Base-by-base conservation (phyloP, 768 basidiomycete genomes). In the Suillus decipiens region DNA sequence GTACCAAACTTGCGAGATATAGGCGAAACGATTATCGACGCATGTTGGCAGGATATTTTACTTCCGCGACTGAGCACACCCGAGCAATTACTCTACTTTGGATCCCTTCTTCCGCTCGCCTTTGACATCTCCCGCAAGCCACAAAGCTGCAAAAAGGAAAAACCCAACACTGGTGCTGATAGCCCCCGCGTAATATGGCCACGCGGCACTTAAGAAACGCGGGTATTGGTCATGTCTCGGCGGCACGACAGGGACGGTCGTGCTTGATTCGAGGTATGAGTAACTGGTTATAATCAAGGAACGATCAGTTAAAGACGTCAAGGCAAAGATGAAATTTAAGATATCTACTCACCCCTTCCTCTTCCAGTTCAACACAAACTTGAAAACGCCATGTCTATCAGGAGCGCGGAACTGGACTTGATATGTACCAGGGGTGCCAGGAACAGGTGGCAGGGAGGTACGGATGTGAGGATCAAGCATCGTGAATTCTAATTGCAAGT, bases 391-490 rank as follows among this genome's bases (percentile, higher is more conserved):
- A 72, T 99, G 97, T 60, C 96, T 83, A 76, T 99, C 96, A 8
- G 97, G 97, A 2, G 88, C 89, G 47, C 87, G 88, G 87, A 99
- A 96, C 15, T 85, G 85, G n/a, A 88, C 85, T 15, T 86, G 82
- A 78, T 95, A 98, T 68, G 83, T 80, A 28, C 90, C 89, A 3
- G 88, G 84, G 31, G 77, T 66, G 1, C 82, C 84, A 5, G 78
- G 60, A 10, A 87, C 84, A 12, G 89, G 82, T 12, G 75, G 80
- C 11, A 99, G 82, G 8, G 89, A 78, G 15, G 88, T 93, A 41
- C 97, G 93, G 64, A 99, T 79, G 75, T 97, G 95, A 1, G 97
- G 97, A 75, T 99, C 97, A 45, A 99, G 87, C 97, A 99, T 99
- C 24, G 95, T 96, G 73, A 99, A 98, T 69, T 96, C 96, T 58